These are phyloP conservation scores for Kappamyces sp. DNA, from an alignment of 192 early-diverging fungal genomes.

Conservation along the genomic window DNA sequence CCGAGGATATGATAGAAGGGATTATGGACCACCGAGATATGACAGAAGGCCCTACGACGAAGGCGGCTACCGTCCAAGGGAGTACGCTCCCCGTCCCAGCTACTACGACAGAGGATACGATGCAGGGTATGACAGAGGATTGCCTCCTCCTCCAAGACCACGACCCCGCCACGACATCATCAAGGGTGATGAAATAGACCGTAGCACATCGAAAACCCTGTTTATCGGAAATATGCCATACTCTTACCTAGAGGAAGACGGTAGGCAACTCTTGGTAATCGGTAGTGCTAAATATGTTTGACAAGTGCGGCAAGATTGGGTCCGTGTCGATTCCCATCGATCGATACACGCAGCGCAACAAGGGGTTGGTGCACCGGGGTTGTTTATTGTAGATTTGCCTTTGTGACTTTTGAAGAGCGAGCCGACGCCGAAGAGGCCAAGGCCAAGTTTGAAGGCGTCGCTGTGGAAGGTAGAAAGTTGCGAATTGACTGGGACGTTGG, in stretches of 20 bases:
- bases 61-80: background rate
- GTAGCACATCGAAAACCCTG: conserved; percentile 54
- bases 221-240: conserved; percentile 77
- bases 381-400: conserved; percentile 58
- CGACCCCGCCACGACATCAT: conserved; percentile 15
- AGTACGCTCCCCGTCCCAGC: too few relatives aligned
- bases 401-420: conserved; percentile 70
- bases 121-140: conserved; percentile 33
- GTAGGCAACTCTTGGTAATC: conserved; percentile 10
- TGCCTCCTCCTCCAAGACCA: conserved; percentile 36
- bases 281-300: conserved; percentile 61
- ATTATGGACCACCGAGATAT: conserved; percentile 11
- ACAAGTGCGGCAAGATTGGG: conserved; percentile 62
- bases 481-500: conserved; percentile 47
- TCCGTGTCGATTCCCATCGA: conserved; percentile 70
- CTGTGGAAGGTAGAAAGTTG: conserved; percentile 31
- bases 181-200: conserved; percentile 65
- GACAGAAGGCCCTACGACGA: background rate
- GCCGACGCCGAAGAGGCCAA: conserved; percentile 63
- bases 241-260: conserved; percentile 59
- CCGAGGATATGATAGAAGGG: conserved; percentile 32
- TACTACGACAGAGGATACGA: conserved; percentile 30
- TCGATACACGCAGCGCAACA: conserved; percentile 67
- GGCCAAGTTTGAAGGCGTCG: conserved; percentile 28
- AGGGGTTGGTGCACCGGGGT: conserved; percentile 47